Base-by-base conservation (phyloP, 2,329 filamentous ascomycete genomes). In the Epichloe scottii region DNA sequence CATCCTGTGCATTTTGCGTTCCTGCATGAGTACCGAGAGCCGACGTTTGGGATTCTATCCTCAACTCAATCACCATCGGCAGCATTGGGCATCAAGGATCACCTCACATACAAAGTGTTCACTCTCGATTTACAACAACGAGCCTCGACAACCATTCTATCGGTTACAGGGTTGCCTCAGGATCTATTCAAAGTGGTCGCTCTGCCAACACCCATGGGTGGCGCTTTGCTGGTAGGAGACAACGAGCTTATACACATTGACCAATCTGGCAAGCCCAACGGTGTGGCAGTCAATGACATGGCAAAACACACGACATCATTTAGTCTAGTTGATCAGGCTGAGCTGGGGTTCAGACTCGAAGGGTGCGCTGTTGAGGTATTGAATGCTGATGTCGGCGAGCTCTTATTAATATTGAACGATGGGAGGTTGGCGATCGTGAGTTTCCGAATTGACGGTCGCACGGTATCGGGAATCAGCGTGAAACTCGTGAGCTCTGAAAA, bases 181-280 rank as follows among this genome's bases (percentile, higher is more conserved):
- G 91, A 97, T 65, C 75, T 97, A 10, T 88, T 84, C 64, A 81
- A 81, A 58, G 84, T 97, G 42, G 74, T 96, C 44, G 82, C 93
- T 7, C 71, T 98, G 3, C 88, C 90, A 4, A 76, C 85, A 5
- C 91, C 91, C 1, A 84, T 97, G 40, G 93, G 93, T 23, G 93
- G 93, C 42, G 87, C 89, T 38, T 72, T 98, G 15, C 76, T 98
- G 15, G 71, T 97, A 19, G 94, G 93, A 30, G 77, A 79, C 46
- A 97, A 98, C 63, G 89, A 96, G 63, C 69, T 98, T 55, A 87
- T 98, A 54, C 93, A 98, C 65, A 82, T 98, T 57, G 91, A 97
- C 62, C 93, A 98, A 72, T 89, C 89, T 11, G 93, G 93, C 33
- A 96, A 95, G 66, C 80, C 89, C 12, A 95, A 89, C 61, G 91